Evolutionary conservation across 176 grass and related monocot species (phyloP).

Genomic region (Thinopyrum elongatum): DNA sequence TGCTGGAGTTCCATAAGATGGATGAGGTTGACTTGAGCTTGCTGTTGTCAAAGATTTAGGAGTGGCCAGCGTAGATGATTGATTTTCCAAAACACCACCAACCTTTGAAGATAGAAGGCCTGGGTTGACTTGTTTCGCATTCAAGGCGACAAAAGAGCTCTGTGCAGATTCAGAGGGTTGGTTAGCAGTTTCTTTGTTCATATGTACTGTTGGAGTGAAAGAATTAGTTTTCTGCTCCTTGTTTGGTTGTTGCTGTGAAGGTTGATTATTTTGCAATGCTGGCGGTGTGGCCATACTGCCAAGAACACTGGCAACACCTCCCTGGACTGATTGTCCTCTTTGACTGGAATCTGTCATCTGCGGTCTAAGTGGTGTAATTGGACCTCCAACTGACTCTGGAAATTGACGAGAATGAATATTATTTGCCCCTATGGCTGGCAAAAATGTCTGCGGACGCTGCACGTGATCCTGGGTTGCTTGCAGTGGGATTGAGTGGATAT

Average conservation of each 20-base stretch:
- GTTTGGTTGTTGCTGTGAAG: slow-evolving; percentile 47
- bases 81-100: slow-evolving; percentile 40
- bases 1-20: slow-evolving; percentile 37
- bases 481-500: slow-evolving; percentile 28
- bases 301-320: slow-evolving; percentile 37
- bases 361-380: slow-evolving; percentile 48
- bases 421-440: slow-evolving; percentile 58
- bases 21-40: slow-evolving; percentile 44
- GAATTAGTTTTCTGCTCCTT: slow-evolving; percentile 58
- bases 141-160: slow-evolving; percentile 44
- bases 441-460: slow-evolving; percentile 61
- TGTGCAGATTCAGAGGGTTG: slow-evolving; percentile 35
- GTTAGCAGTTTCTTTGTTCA: slow-evolving; percentile 55
- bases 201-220: slow-evolving; percentile 44
- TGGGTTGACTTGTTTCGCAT: slow-evolving; percentile 58
- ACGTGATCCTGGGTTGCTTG: slow-evolving; percentile 52
- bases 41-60: slow-evolving; percentile 36
- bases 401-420: slow-evolving; percentile 51
- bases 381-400: slow-evolving; percentile 44
- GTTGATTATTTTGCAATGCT: slow-evolving; percentile 34
- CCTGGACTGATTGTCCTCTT: slow-evolving; percentile 49
- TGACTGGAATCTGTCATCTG: slow-evolving; percentile 44
- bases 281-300: slow-evolving; percentile 28
- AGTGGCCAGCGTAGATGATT: slow-evolving; percentile 18
- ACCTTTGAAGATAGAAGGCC: slow-evolving; percentile 44